Conservation (phyloP, 1,284 basidiomycete genomes). For the Meira nashicola region DNA sequence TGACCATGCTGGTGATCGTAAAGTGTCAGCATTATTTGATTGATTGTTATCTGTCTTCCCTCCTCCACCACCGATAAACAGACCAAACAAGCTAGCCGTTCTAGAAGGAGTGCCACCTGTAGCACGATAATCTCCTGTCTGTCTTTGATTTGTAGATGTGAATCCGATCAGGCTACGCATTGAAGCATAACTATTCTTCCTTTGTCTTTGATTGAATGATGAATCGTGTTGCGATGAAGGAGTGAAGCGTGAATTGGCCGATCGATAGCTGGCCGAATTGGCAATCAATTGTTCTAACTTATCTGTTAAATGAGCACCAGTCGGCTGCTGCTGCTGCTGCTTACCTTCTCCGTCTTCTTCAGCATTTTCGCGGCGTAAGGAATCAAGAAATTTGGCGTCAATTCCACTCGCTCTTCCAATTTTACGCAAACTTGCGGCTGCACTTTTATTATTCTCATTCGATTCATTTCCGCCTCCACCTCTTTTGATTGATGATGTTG, state of each 20-base stretch:
- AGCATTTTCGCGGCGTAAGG: background rate
- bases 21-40: no score
- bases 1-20: background rate
- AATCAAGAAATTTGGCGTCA: background rate
- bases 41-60: no score
- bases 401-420: background rate
- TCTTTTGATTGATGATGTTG: no score
- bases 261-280: background rate
- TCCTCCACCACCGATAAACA: no score
- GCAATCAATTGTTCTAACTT: constrained; percentile 5
- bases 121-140: background rate
- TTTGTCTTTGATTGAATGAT: background rate
- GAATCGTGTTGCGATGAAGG: background rate
- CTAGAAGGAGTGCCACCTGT: no score
- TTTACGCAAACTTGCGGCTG: constrained; percentile 7
- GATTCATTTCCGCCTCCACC: background rate
- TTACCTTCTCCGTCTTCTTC: no score
- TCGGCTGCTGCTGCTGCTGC: no score
- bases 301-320: constrained; percentile 2
- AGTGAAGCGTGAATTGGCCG: background rate
- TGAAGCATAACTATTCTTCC: constrained; percentile 6
- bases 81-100: no score
- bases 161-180: constrained; percentile 5
- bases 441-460: background rate
- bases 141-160: background rate